These are phyloP conservation scores for Eucalyptus albens DNA, from an alignment of 345 rosid species.

Conservation along the genomic window DNA sequence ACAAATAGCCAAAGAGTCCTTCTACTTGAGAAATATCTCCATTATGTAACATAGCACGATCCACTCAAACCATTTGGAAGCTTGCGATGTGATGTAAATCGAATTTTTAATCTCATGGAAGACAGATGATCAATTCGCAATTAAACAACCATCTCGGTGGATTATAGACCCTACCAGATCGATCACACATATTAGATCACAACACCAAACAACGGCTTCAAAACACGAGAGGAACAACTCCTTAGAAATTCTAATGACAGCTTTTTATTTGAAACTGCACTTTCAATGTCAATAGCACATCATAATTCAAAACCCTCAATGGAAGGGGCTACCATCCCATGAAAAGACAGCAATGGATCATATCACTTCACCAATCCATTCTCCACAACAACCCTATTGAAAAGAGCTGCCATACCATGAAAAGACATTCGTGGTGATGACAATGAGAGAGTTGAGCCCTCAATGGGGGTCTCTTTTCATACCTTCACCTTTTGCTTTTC, in stretches of 20 bases:
- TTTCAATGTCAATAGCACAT: not conserved
- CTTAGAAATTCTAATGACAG: not conserved
- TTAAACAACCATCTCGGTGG: not conserved
- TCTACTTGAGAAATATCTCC: not conserved
- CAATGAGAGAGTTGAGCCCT: not conserved
- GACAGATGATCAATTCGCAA: not conserved
- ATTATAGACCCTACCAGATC: fast-evolving
- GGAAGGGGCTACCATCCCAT: not conserved
- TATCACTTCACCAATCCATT: not conserved
- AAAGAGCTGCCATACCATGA: not conserved
- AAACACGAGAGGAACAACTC: not conserved
- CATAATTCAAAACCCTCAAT: not conserved
- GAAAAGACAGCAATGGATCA: not conserved
- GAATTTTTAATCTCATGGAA: not conserved
- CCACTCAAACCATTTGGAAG: not conserved
- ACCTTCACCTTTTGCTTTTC: not conserved
- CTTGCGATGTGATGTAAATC: not conserved
- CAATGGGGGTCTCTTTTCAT: too few species aligned
- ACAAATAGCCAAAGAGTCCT: not conserved
- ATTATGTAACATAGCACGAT: not conserved
- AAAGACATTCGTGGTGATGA: not conserved
- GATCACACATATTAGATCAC: not conserved
- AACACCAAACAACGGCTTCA: fast-evolving
- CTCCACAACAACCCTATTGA: not conserved
- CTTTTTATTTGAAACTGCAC: not conserved